phyloP scores from a whole-genome alignment of 2,329 filamentous ascomycete species.

The Mycosphaerella sp. region DNA sequence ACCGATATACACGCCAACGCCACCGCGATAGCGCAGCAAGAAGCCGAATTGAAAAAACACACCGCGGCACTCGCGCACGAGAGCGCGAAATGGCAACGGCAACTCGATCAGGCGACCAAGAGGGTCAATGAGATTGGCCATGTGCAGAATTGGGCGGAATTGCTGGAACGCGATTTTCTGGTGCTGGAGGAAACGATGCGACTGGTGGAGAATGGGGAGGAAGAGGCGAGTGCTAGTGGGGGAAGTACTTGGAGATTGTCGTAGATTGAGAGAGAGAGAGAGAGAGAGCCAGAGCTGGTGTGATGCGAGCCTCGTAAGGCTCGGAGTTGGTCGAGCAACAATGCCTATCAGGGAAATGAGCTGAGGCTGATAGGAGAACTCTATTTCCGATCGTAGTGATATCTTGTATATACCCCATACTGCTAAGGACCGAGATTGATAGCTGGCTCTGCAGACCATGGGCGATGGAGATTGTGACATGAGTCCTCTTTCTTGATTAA shows the following conservation, averaged over 20 bases:
- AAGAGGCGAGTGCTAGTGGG: slow-evolving; percentile 28
- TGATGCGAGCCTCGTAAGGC: not conserved
- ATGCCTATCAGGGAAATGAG: not conserved
- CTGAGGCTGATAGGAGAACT: too few species aligned
- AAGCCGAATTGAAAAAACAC: slow-evolving; percentile 42
- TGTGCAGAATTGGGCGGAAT: slow-evolving; percentile 82
- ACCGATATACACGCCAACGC: slow-evolving; percentile 64
- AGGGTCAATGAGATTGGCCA: slow-evolving; percentile 72
- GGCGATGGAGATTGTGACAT: not conserved
- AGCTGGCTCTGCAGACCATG: not conserved
- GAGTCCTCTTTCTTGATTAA: not conserved
- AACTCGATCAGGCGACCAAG: slow-evolving; percentile 57
- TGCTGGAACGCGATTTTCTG: slow-evolving; percentile 50
- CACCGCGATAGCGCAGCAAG: slow-evolving; percentile 59
- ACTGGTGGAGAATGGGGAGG: slow-evolving; percentile 30
- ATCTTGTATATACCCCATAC: too few species aligned
- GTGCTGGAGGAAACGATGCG: slow-evolving; percentile 37
- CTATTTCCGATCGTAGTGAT: too few species aligned
- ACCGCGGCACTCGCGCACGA: slow-evolving; percentile 54
- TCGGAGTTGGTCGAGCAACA: not conserved
- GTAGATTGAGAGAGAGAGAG: not conserved
- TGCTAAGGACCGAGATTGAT: not conserved
- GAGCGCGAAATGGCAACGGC: slow-evolving; percentile 57
- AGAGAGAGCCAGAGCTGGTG: not conserved
- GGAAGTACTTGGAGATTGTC: slow-evolving; percentile 27